Conservation (phyloP, 2,329 filamentous ascomycete genomes). For the Pyrenophora seminiperda region DNA sequence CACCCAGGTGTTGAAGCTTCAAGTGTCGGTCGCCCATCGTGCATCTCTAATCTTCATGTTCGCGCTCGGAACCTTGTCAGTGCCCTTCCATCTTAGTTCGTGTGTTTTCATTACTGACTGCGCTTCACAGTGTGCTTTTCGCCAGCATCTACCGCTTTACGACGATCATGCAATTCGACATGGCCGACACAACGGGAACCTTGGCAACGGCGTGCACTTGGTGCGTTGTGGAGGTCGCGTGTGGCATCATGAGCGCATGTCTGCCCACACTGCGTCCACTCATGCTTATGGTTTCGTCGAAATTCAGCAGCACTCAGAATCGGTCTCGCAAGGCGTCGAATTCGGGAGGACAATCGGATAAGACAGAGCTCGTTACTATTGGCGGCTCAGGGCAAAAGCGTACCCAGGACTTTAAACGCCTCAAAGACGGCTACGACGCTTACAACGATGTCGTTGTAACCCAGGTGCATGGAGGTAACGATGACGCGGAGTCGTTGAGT, state of each 20-base stretch:
- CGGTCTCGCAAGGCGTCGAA: background rate
- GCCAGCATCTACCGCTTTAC: conserved; percentile 23
- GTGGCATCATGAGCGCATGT: conserved; percentile 21
- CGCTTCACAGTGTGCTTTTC: conserved; percentile 19
- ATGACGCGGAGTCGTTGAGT: background rate
- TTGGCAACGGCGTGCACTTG: conserved; percentile 20
- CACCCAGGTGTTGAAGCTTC: conserved; percentile 54
- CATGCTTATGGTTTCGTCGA: conserved; percentile 15
- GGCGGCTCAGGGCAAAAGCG: conserved; percentile 7
- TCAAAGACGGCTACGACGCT: conserved; percentile 1
- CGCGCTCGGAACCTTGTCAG: conserved; percentile 52
- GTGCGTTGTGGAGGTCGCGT: conserved; percentile 21
- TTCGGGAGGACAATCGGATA: background rate
- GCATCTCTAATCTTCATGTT: conserved; percentile 54
- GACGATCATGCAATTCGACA: conserved; percentile 20
- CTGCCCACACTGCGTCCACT: conserved; percentile 21
- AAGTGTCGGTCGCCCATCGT: conserved; percentile 52
- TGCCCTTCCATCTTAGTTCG: background rate
- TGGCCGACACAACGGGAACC: conserved; percentile 14
- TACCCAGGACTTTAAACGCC: conserved; percentile 9
- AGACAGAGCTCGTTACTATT: conserved; percentile 12
- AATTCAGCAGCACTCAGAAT: conserved; percentile 13
- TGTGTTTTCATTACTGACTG: conserved; percentile 3
- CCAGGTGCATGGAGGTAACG: background rate
- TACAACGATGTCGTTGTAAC: background rate